Evolutionary conservation across 257 asterid genomes (phyloP), one percentile per base, ranked within the genome.

Genomic region (Misopates orontium): DNA sequence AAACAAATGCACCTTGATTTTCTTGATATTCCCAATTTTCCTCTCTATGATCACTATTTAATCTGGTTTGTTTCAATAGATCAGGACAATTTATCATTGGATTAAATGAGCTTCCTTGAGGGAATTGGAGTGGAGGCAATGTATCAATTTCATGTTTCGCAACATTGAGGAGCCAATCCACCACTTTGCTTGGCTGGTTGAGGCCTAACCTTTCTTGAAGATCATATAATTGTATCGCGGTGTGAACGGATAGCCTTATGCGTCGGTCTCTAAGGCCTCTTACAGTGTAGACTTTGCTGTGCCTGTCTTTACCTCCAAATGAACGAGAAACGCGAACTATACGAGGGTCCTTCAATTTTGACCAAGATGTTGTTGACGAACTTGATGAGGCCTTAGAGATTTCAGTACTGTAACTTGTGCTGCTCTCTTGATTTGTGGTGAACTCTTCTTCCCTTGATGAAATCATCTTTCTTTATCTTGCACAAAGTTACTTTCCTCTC

Each of bases 281-380:
- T 10, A 88, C 67, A 0, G 96, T 88, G 72, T 85, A 84, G 10
- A 88, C 95, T 10, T 88, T 88, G 73, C 96, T 88, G 18, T 88
- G 96, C 68, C 96, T 66, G 64, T 88, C 95, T 66, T 88, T 88
- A 24, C 96, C 91, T 5, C 95, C 96, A 22, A 78, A 86, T 3
- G 71, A 22, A 10, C 87, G 84, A 0, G 96, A 84, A 8, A 82
- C 95, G 0, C 90, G 82, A 0, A 88, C 95, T 0, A 88, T 88
- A 73, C 96, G 76, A 10, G 96, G 96, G 20, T 88, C 86, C 63
- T 77, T 84, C 49, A 84, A 62, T 36, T 88, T 76, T 5, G 96
- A 78, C 91, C 95, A 85, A 17, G 95, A 73, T 36, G 92, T 24
- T 3, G 76, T 36, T 55, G 73, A 17, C 21, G 82, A 62, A 31